Conservation (phyloP, 352 stramenopile genomes). For the Phytopythium sindhum region DNA sequence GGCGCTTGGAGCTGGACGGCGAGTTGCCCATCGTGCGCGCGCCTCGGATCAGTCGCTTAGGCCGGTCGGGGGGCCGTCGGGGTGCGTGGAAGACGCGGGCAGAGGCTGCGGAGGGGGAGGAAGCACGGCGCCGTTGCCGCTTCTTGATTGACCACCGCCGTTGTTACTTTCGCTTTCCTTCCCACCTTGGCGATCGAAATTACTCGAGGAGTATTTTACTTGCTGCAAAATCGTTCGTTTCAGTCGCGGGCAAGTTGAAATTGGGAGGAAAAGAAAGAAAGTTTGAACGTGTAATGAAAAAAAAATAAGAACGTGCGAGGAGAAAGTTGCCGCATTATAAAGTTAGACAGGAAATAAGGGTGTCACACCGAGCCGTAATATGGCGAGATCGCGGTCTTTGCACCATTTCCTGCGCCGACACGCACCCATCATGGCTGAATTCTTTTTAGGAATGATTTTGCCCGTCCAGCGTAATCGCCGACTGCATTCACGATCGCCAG, state of each 20-base stretch:
- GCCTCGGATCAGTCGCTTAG: neutral
- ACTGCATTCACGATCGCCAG: no score
- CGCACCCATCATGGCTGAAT: no score
- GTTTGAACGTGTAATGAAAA: neutral
- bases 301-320: neutral
- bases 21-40: slow-evolving; percentile 61
- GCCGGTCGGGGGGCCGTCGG: neutral
- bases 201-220: no score
- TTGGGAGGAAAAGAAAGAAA: neutral
- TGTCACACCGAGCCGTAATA: neutral
- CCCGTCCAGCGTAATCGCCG: no score
- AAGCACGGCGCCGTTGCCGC: neutral
- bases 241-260: neutral
- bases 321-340: neutral
- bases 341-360: neutral
- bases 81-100: neutral
- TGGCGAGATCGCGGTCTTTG: no score
- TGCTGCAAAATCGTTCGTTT: neutral
- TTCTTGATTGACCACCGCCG: neutral
- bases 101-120: neutral
- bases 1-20: slow-evolving; percentile 37
- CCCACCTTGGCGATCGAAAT: neutral
- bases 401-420: no score
- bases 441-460: no score
- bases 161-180: neutral